Evolutionary conservation across 768 basidiomycete genomes (phyloP).

Genomic region (Kwoniella dejecticola): DNA sequence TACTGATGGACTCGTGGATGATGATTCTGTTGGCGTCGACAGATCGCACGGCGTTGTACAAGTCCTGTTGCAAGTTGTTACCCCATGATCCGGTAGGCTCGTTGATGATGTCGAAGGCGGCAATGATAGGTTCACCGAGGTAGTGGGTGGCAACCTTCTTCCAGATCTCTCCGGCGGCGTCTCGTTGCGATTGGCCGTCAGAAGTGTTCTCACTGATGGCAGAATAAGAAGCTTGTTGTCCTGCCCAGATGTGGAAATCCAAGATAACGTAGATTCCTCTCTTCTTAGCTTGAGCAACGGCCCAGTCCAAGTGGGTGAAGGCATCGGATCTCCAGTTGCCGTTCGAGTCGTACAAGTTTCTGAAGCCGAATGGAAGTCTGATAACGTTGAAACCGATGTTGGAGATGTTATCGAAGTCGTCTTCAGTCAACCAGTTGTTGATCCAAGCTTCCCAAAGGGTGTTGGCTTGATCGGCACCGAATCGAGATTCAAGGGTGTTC

Average conservation of each 20-base stretch:
- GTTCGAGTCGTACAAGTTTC: conserved; percentile 36
- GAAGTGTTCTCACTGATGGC: conserved; percentile 41
- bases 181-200: conserved; percentile 32
- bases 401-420: conserved; percentile 41
- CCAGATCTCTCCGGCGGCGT: conserved; percentile 41
- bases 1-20: conserved; percentile 43
- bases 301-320: conserved; percentile 45
- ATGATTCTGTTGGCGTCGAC: conserved; percentile 47
- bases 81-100: conserved; percentile 45
- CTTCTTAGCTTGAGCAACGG: conserved; percentile 41
- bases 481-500: conserved; percentile 39
- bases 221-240: conserved; percentile 41
- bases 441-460: conserved; percentile 42
- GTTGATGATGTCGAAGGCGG: conserved; percentile 48
- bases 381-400: conserved; percentile 45
- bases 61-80: conserved; percentile 44
- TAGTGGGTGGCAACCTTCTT: conserved; percentile 43
- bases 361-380: conserved; percentile 40
- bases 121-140: conserved; percentile 41
- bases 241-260: conserved; percentile 50
- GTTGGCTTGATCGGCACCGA: conserved; percentile 37
- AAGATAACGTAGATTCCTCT: conserved; percentile 44
- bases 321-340: conserved; percentile 40
- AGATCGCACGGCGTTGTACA: conserved; percentile 46
- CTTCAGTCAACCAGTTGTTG: conserved; percentile 41